Base-by-base conservation (phyloP, 1,139 yeast species). In the Taphrina betulina region DNA sequence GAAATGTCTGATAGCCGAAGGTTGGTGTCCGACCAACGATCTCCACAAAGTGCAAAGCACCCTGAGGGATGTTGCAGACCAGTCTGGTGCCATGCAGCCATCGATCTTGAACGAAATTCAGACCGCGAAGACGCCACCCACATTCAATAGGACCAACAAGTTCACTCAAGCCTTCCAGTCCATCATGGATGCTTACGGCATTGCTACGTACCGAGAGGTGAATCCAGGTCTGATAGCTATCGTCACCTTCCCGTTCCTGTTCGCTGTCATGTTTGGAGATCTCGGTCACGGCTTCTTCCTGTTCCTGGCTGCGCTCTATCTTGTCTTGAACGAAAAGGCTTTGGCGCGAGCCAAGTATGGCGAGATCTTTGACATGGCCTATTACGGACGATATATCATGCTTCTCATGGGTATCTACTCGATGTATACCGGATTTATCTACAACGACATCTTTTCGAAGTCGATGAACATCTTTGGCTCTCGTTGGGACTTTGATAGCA, bases 261-360 rank as follows among this genome's bases (percentile, higher is more conserved):
- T 92, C 75, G 96, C 98, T 34, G 86, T 94, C 64, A 92, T 92
- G 99, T 92, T 92, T 76, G 99, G 98, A 71, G 99, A 92, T 72
- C 72, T 90, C 60, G 99, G 99, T 2, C 99, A 92, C 69, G 98
- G 98, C 16, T 74, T 88, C 56, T 78, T 94, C 60, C 75, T 94
- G 64, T 74, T 82, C 43, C 69, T 87, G 62, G 90, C 86, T 8
- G 95, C 95, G 5, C 68, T 81, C 31, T 75, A 76, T 42, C 73
- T 92, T 64, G 89, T 92, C 14, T 63, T 78, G 52, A 82, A 83
- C 65, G 98, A 92, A 70, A 71, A 71, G 57, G 72, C 73, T 53
- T 77, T 92, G 60, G 83, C 78, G 17, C 75, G 77, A 54, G 78
- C 82, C 63, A 75, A 81, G 61, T 82, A 89, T 64, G 97, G 88